Evolutionary conservation across 345 rosid species (phyloP), one percentile per base, ranked within the genome.

Genomic region (Acer saccharum): DNA sequence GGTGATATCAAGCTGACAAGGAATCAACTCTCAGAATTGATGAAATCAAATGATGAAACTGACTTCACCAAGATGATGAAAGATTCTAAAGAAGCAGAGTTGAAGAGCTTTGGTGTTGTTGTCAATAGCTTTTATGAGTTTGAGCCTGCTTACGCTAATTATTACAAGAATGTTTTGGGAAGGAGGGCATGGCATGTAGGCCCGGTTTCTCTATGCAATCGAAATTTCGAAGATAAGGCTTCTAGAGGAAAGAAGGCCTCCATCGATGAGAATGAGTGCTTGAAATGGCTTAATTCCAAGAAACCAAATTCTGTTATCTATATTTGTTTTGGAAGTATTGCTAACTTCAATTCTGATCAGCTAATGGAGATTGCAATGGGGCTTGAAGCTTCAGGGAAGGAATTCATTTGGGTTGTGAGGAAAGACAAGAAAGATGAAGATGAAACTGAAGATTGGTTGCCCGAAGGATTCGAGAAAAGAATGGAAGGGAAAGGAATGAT

Each of bases 371-470:
- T 90, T 8, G 91, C 90, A 6, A 9, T 65, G n/a, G 92, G 90
- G 0, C 81, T 90, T 4, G 88, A 91, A 44, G 78, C 85, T 65
- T 87, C 96, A 7, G 85, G 87, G 63, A 83, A 82, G 27, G 72
- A 80, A 29, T 91, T 88, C 82, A 67, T 91, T 4, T 91, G 90
- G 93, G 93, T 85, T 35, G 89, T 86, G 35, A 86, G 54, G 57
- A 78, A 65, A 83, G 32, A 54, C 10, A 70, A 65, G 32, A 74
- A 32, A 3, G 77, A 86, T 39, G 86, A 83, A 71, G 78, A 63
- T 18, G 81, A 77, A 6, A 88, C 10, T 2, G 55, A 13, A 41
- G 46, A 43, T 64, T 81, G 89, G 85, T 76, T 86, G n/a, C 85
- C 87, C 0, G 61, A 79, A 79, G 84, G 86, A 58, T 88, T 74